phyloP scores from a whole-genome alignment of 352 stramenopile genomes.

The Lagenidium giganteum region DNA sequence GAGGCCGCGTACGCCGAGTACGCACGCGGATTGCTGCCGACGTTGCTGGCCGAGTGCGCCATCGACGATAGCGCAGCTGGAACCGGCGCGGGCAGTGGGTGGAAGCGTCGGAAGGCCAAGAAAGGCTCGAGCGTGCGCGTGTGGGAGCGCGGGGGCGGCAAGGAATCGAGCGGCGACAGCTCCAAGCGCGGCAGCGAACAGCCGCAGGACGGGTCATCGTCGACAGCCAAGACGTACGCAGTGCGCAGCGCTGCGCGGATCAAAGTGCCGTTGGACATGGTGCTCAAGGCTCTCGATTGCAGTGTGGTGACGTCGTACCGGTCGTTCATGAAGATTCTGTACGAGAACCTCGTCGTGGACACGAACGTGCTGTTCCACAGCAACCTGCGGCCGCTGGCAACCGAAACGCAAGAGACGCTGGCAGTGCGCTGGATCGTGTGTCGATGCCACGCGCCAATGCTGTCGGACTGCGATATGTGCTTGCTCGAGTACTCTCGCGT shows the following conservation, averaged over 20 bases:
- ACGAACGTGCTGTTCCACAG: conserved; percentile 70
- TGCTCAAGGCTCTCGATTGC: conserved; percentile 61
- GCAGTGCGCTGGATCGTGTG: conserved; percentile 71
- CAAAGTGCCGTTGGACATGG: conserved; percentile 39
- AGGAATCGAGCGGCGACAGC: conserved; percentile 2
- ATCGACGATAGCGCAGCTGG: too few species aligned
- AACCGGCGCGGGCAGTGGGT: conserved; percentile 10
- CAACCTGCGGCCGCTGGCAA: conserved; percentile 12
- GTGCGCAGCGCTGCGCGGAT: conserved; percentile 59
- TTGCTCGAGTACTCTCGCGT: conserved; percentile 67
- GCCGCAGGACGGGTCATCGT: not conserved
- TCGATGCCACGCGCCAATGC: conserved; percentile 51
- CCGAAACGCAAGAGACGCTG: conserved; percentile 32
- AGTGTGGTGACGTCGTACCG: conserved; percentile 47
- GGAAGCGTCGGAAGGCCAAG: conserved; percentile 15
- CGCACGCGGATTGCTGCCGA: conserved; percentile 17
- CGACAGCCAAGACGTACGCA: conserved; percentile 24
- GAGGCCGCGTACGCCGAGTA: conserved; percentile 21
- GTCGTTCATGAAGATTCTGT: conserved; percentile 77
- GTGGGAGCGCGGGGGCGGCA: conserved; percentile 42
- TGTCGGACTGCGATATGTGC: conserved; percentile 70
- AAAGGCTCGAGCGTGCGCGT: conserved; percentile 28
- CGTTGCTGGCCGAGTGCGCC: conserved; percentile 33
- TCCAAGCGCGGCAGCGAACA: not conserved
- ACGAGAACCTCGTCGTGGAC: conserved; percentile 61